phyloP scores from a whole-genome alignment of 176 grass and related monocot species.

The Triticum urartu region DNA sequence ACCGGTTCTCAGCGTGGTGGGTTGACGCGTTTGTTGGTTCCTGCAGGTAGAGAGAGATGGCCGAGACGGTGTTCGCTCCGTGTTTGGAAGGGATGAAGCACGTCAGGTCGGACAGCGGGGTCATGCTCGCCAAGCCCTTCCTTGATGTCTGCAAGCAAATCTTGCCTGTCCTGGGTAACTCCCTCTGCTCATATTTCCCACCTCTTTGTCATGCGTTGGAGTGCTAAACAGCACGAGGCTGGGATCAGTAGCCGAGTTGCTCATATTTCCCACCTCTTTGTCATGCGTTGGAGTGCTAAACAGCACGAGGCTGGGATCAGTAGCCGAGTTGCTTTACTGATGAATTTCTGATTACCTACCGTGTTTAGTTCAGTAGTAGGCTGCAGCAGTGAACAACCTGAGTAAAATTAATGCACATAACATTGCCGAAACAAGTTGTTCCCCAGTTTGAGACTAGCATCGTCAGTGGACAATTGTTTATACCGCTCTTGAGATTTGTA shows the following conservation, averaged over 20 bases:
- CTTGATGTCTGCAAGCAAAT: constrained; percentile 97
- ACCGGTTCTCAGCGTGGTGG: not conserved
- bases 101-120: constrained; percentile 74
- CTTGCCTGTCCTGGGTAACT: constrained; percentile 78
- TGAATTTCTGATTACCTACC: not conserved
- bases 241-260: constrained; percentile 23
- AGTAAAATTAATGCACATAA: not conserved
- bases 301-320: too few species aligned
- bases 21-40: constrained; percentile 3
- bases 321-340: not conserved
- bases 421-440: not conserved
- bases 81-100: constrained; percentile 97
- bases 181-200: not conserved
- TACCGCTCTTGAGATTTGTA: not conserved
- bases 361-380: not conserved
- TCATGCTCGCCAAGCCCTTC: constrained; percentile 85
- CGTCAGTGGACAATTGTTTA: not conserved
- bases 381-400: not conserved
- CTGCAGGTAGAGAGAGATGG: constrained; percentile 60
- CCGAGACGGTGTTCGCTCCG: constrained; percentile 79
- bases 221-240: not conserved
- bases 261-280: too few species aligned
- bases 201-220: not conserved
- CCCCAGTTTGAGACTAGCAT: not conserved
- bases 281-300: too few species aligned